phyloP scores from a whole-genome alignment of 2,329 filamentous ascomycete species.

The Epichloe uncinata region DNA sequence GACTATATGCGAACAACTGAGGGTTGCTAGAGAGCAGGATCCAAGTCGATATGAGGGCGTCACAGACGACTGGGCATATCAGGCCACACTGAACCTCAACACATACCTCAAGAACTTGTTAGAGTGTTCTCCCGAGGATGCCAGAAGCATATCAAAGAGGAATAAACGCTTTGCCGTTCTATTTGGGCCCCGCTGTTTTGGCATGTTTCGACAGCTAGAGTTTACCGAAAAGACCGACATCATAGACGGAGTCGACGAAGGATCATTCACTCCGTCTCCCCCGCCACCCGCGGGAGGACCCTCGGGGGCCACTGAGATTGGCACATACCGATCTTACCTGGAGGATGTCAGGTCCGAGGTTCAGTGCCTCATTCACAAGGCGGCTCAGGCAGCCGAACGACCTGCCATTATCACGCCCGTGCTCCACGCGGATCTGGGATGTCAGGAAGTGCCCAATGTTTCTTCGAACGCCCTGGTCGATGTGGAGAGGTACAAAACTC shows the following conservation, averaged over 20 bases:
- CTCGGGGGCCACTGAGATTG: conserved; percentile 22
- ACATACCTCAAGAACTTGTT: conserved; percentile 39
- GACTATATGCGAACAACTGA: conserved; percentile 28
- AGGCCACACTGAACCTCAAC: conserved; percentile 32
- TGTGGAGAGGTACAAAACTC: conserved; percentile 19
- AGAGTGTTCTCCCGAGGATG: conserved; percentile 21
- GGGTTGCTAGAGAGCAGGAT: conserved; percentile 27
- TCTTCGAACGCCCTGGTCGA: conserved; percentile 17
- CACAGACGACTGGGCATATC: conserved; percentile 24
- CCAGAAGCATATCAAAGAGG: conserved; percentile 36
- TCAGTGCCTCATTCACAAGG: conserved; percentile 28
- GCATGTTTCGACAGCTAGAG: conserved; percentile 35
- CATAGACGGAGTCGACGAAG: conserved; percentile 26
- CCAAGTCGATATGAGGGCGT: conserved; percentile 34
- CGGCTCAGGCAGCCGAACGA: conserved; percentile 17
- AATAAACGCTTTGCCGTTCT: conserved; percentile 44
- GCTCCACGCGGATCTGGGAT: conserved; percentile 20
- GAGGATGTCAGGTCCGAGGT: conserved; percentile 37
- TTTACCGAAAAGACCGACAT: conserved; percentile 29
- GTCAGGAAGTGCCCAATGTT: conserved; percentile 17
- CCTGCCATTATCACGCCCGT: conserved; percentile 17
- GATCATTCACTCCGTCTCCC: conserved; percentile 22
- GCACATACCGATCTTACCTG: conserved; percentile 32
- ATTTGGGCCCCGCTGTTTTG: conserved; percentile 36
- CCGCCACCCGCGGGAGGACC: conserved; percentile 21